These are phyloP conservation scores for Leccinum disarticulatum DNA, from an alignment of 768 basidiomycete genomes.

Conservation along the genomic window DNA sequence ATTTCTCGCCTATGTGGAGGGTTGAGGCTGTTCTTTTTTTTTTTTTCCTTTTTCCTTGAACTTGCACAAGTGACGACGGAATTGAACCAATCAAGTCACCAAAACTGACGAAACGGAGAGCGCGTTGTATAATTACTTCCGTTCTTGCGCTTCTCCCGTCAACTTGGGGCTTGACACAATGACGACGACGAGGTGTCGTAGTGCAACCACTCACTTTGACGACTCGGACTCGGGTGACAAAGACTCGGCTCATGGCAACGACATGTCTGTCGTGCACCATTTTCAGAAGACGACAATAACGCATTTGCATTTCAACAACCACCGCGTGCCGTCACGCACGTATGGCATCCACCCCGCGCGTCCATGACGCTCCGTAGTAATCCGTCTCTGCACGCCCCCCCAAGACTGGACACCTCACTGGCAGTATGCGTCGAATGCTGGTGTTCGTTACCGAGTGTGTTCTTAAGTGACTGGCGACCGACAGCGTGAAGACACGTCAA, in stretches of 20 bases:
- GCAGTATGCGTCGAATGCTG: constrained; percentile 92
- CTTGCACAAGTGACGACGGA: constrained; percentile 37
- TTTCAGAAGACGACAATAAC: too few relatives aligned
- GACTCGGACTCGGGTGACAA: too few relatives aligned
- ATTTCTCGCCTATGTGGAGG: not conserved
- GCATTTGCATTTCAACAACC: too few relatives aligned
- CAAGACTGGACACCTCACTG: constrained; percentile 61
- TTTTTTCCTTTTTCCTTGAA: not conserved
- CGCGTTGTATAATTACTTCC: constrained; percentile 74
- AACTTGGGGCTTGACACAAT: constrained; percentile 64
- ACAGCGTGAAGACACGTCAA: constrained; percentile 78
- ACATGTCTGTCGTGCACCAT: too few relatives aligned
- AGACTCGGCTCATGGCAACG: too few relatives aligned
- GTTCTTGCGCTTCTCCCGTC: constrained; percentile 73
- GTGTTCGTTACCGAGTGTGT: constrained; percentile 83
- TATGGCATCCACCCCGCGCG: too few relatives aligned
- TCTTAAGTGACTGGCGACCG: constrained; percentile 82
- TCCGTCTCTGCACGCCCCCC: constrained; percentile 88
- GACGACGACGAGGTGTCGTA: too few relatives aligned
- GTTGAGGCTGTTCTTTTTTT: not conserved
- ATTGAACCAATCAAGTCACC: constrained; percentile 47
- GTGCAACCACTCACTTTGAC: too few relatives aligned
- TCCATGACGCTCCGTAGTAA: constrained; percentile 73
- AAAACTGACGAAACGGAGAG: constrained; percentile 47
- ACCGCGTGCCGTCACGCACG: too few relatives aligned